Base-by-base conservation (phyloP, 352 stramenopile genomes). In the Globisporangium lucens region DNA sequence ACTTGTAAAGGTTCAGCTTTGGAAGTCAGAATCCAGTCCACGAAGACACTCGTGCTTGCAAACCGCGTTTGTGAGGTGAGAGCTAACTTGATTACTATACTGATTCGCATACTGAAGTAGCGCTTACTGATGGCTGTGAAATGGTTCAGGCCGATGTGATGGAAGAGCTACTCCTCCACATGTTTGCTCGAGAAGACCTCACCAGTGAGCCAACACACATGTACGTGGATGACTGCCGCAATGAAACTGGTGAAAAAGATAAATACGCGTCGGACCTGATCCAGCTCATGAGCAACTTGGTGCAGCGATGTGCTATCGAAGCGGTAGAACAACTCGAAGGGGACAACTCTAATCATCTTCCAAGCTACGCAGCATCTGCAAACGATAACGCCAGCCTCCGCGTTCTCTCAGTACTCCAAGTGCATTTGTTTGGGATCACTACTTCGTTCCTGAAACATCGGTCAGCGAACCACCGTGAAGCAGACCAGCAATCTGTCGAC, bases 371-470 rank as follows among this genome's bases (percentile, higher is more conserved):
- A 4, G 15, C 20, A 17, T 2, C 20, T 20, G 20, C 9, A 43
- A 70, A 20, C 60, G 61, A 17, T 47, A 20, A 38, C 65, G 55
- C 56, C 64, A 49, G 15, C 47, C 76, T 66, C 20, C 77, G 71
- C n/a, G 73, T 80, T 57, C 36, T 84, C 33, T 55, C 60, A 41
- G 47, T 84, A 46, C 67, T 89, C 0, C 80, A 89, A 59, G 73
- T 69, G 5, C 75, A 89, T 67, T 66, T 80, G 47, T 73, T 84
- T 53, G 76, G 74, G 63, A 61, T 85, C 46, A 56, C 64, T 30
- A 36, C 43, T 30, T 46, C 52, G 17, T 35, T 49, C 22, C 17
- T 73, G 15, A 66, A 29, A 9, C 15, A 52, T 8, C 29, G 4
- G 20, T 2, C 41, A 27, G 22, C 0, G 1, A 57, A 56, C 2